Evolutionary conservation across 306 rosid species (phyloP), one percentile per base, ranked within the genome.

Genomic region (Comarum palustre): DNA sequence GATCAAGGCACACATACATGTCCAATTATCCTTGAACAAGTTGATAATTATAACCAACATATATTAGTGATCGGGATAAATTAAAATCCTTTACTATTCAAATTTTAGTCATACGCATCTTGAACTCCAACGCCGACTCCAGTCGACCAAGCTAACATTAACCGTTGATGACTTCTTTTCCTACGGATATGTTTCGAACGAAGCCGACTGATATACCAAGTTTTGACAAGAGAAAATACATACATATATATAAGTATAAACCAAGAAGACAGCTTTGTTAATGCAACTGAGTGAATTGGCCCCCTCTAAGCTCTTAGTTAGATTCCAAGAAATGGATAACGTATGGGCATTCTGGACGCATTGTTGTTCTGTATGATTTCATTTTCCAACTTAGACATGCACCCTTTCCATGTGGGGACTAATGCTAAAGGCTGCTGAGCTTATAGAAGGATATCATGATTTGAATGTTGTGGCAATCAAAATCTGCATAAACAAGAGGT

Each of bases 291-390:
- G 27, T 57, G 62, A 52, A 25, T 25, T 57, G 62, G 62, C 24
- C 61, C 62, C 16, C 15, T 24, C 6, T 9, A 7, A 19, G 24
- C 12, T 8, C 12, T 52, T 8, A 8, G 27, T 52, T 20, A n/a
- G 58, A 19, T 54, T 52, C 59, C 59, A n/a, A 22, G 60, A 54
- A 54, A 3, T 9, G 60, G 32, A 22, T 24, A 6, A 22, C 60
- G 16, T 8, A 22, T 22, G 22, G 38, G 38, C 64, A 58, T 58
- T 29, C 38, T 59, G 39, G 64, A 19, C 13, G n/a, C 38, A 29
- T 29, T 59, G 64, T 59, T 59, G 64, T 29, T 59, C 39, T 27
- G n/a, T 59, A 31, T 29, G 41, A 59, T 14, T 59, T 59, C 65
- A 59, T 29, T 29, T 29, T 27, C 39, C 39, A 58, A 57, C 62